These are phyloP conservation scores for Russula ochroleuca DNA, from an alignment of 768 basidiomycete genomes.

Conservation along the genomic window DNA sequence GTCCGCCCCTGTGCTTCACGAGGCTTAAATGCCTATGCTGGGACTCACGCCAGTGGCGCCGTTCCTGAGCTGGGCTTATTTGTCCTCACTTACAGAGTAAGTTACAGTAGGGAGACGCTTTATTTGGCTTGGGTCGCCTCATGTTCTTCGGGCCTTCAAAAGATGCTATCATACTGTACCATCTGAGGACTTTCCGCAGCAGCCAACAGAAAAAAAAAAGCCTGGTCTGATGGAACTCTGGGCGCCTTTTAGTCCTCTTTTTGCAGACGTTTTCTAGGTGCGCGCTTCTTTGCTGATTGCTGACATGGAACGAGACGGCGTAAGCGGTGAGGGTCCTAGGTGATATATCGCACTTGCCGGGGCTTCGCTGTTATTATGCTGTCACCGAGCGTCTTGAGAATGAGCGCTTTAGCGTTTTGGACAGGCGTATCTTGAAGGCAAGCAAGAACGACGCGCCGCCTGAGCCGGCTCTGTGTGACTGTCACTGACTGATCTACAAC, in stretches of 20 bases:
- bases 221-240: neutral
- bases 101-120: no score
- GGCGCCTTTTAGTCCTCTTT: neutral
- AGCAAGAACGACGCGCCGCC: neutral
- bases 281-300: neutral
- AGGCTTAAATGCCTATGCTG: neutral
- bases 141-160: slow-evolving; percentile 2
- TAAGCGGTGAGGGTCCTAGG: neutral
- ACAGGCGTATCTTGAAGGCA: neutral
- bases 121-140: slow-evolving; percentile 1
- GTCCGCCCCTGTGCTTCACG: neutral
- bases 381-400: neutral
- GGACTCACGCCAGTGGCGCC: neutral
- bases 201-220: neutral
- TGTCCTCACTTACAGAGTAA: neutral
- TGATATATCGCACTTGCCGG: neutral
- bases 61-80: neutral
- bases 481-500: no score
- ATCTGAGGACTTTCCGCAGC: neutral
- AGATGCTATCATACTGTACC: neutral
- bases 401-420: neutral
- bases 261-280: neutral
- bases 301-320: neutral
- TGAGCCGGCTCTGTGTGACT: neutral
- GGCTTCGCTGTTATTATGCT: neutral